phyloP scores from a whole-genome alignment of 1,284 basidiomycete species.

The Cystobasidium sp. region DNA sequence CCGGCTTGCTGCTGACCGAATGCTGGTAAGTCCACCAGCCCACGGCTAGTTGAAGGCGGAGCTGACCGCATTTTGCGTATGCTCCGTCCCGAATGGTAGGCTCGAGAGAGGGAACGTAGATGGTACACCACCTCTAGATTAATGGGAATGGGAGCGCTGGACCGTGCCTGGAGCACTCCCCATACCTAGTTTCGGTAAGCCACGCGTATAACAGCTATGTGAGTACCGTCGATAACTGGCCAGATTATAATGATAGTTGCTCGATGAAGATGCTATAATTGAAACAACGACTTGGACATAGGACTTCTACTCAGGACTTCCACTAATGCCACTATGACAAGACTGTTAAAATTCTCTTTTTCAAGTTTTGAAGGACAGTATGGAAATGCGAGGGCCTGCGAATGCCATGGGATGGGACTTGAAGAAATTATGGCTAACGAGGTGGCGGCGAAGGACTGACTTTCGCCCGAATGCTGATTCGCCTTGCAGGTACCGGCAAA shows the following conservation, averaged over 20 bases:
- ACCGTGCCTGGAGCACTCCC: constrained; percentile 10
- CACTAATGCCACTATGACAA: too few species aligned
- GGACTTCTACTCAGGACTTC: too few species aligned
- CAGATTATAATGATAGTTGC: background rate
- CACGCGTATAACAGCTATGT: background rate
- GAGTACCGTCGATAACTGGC: background rate
- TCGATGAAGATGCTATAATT: background rate
- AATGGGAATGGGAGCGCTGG: constrained; percentile 25
- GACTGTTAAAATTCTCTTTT: too few species aligned
- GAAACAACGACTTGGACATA: too few species aligned
- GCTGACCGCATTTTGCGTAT: background rate
- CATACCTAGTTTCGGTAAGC: constrained; percentile 2
- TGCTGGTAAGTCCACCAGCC: background rate
- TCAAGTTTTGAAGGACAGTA: too few species aligned
- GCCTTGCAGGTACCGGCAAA: constrained; percentile 9
- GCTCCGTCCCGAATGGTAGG: background rate
- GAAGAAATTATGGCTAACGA: background rate
- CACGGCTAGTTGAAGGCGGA: too few species aligned
- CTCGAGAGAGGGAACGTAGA: constrained; percentile 10
- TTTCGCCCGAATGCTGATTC: constrained; percentile 40
- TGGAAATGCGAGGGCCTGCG: too few species aligned
- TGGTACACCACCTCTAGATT: background rate
- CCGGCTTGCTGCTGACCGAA: constrained; percentile 27
- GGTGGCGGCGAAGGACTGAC: constrained; percentile 18
- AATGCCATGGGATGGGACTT: too few species aligned